These are phyloP conservation scores for Dendryphion nanum DNA, from an alignment of 2,329 filamentous ascomycete genomes.

Conservation along the genomic window DNA sequence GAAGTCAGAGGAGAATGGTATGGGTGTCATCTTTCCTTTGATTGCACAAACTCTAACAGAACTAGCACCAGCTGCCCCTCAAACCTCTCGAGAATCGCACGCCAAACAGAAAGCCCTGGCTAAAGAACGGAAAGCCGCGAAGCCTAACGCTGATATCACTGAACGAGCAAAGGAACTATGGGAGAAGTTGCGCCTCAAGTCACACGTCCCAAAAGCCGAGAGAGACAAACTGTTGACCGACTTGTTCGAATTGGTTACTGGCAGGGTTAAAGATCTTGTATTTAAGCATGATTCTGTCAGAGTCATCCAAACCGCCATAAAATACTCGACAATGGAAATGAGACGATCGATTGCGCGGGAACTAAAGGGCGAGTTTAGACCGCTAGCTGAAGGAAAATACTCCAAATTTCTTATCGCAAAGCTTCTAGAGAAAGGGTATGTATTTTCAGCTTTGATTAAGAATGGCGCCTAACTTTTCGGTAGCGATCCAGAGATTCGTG, in stretches of 20 bases:
- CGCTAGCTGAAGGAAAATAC: constrained; percentile 90
- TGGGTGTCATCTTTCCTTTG: no score
- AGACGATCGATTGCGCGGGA: constrained; percentile 83
- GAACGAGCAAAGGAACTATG: constrained; percentile 92
- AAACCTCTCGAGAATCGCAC: constrained; percentile 83
- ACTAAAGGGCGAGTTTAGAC: constrained; percentile 77
- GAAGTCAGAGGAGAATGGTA: not conserved
- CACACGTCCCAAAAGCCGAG: constrained; percentile 87
- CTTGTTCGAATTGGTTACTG: constrained; percentile 87
- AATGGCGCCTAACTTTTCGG: constrained; percentile 4
- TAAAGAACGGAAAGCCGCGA: constrained; percentile 85
- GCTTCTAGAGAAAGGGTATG: constrained; percentile 75
- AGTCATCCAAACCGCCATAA: constrained; percentile 93
- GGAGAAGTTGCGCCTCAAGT: constrained; percentile 91
- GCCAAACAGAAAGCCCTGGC: constrained; percentile 87
- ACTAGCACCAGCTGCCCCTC: constrained; percentile 54
- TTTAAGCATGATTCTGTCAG: constrained; percentile 98
- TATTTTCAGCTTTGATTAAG: no score
- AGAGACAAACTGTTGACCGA: constrained; percentile 83
- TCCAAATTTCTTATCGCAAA: constrained; percentile 98
- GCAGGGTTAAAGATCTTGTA: constrained; percentile 89
- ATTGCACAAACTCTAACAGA: not conserved
- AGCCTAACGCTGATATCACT: constrained; percentile 88
- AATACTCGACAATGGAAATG: constrained; percentile 86
- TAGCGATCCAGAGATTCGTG: constrained; percentile 79